These are phyloP conservation scores for Gnomoniopsis sp. DNA, from an alignment of 2,329 filamentous ascomycete species.

Conservation along the genomic window DNA sequence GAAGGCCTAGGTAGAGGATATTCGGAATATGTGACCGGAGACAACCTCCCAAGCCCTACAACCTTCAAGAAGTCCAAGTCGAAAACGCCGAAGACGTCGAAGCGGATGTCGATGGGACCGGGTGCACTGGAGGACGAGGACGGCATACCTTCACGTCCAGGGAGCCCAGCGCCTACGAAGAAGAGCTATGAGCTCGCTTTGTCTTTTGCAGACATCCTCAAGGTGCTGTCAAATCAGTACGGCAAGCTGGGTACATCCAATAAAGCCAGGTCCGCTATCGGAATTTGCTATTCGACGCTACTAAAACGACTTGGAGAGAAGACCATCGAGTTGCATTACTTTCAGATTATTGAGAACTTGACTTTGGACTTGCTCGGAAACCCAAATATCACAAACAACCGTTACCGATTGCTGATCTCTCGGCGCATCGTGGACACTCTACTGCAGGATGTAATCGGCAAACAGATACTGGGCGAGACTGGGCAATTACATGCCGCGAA, in stretches of 20 bases:
- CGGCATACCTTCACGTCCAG: constrained; percentile 61
- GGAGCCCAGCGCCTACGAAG: constrained; percentile 68
- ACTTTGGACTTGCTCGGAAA: constrained; percentile 77
- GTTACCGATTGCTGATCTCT: constrained; percentile 81
- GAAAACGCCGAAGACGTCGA: constrained; percentile 43
- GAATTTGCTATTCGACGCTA: constrained; percentile 81
- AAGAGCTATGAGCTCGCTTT: constrained; percentile 72
- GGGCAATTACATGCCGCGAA: constrained; percentile 82
- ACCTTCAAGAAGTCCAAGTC: constrained; percentile 61
- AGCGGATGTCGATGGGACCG: constrained; percentile 55
- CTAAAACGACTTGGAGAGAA: constrained; percentile 76
- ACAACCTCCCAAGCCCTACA: constrained; percentile 51
- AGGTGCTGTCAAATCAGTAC: constrained; percentile 77
- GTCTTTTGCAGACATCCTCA: constrained; percentile 73
- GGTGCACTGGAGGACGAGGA: constrained; percentile 69
- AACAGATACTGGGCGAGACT: constrained; percentile 80
- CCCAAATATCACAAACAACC: constrained; percentile 72
- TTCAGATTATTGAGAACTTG: constrained; percentile 75
- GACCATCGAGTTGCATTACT: constrained; percentile 78
- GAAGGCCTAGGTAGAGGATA: constrained; percentile 80
- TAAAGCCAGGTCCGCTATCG: constrained; percentile 75
- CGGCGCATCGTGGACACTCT: constrained; percentile 81
- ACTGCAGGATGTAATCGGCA: constrained; percentile 78
- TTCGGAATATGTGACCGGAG: constrained; percentile 52
- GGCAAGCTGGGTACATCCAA: constrained; percentile 75